A percentile compares a stretch with the other conserved stretches of the same genome.
Evolutionary conservation across 2,329 filamentous ascomycete genomes (phyloP).

Genomic region (Ophiocordyceps sinensis): DNA sequence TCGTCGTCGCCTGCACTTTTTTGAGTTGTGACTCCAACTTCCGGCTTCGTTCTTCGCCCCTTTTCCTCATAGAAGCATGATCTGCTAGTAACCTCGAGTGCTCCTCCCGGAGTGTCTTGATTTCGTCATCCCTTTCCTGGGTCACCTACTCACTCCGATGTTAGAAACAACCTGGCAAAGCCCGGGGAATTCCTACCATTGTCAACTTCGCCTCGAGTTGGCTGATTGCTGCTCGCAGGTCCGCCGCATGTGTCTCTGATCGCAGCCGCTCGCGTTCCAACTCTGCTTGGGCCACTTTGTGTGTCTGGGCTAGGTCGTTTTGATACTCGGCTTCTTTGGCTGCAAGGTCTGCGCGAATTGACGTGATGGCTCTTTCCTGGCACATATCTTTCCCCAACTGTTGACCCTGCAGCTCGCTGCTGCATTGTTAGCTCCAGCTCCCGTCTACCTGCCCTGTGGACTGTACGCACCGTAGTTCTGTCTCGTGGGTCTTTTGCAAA

Average conservation of each 20-base stretch:
- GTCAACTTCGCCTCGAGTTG: slow-evolving; percentile 47
- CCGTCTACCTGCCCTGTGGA: background rate
- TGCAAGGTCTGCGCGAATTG: slow-evolving; percentile 6
- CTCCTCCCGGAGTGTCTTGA: background rate
- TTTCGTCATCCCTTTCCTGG: background rate
- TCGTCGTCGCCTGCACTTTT: slow-evolving; percentile 6
- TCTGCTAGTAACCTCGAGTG: background rate
- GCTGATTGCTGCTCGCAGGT: slow-evolving; percentile 44
- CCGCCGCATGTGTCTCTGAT: slow-evolving; percentile 46
- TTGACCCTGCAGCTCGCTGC: slow-evolving; percentile 18
- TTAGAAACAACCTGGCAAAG: background rate
- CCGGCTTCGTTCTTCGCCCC: slow-evolving; percentile 8
- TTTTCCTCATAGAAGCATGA: slow-evolving; percentile 7
- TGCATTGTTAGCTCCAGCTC: background rate
- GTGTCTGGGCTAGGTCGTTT: slow-evolving; percentile 27
- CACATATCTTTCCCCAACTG: slow-evolving; percentile 11
- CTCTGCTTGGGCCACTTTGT: slow-evolving; percentile 33
- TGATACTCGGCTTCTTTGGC: slow-evolving; percentile 14
- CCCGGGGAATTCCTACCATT: slow-evolving; percentile 26
- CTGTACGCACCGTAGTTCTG: slow-evolving; percentile 38
- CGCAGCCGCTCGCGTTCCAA: slow-evolving; percentile 31
- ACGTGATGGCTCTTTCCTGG: slow-evolving; percentile 9
- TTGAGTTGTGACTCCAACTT: slow-evolving; percentile 14
- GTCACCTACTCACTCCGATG: too few species aligned
- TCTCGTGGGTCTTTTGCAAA: slow-evolving; percentile 12